phyloP scores from a whole-genome alignment of 805 yeast genomes.

The Ogataea angusta region DNA sequence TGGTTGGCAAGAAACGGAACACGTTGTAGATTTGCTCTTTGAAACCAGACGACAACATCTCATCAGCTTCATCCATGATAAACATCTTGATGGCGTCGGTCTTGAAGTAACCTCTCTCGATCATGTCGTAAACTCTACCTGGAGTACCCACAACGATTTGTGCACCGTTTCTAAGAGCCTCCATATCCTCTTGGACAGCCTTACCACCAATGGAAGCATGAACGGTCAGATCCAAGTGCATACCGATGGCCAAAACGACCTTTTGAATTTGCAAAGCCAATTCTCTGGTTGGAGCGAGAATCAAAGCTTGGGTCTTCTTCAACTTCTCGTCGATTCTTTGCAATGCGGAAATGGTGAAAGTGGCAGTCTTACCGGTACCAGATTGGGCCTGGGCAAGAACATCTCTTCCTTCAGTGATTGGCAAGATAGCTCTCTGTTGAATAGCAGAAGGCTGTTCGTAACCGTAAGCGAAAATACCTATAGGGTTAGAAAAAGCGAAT shows the following conservation, averaged over 20 bases:
- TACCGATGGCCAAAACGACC: conserved; percentile 83
- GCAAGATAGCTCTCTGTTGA: conserved; percentile 95
- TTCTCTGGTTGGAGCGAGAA: conserved; percentile 95
- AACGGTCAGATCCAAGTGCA: conserved; percentile 78
- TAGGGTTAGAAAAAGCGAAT: conserved; percentile 35
- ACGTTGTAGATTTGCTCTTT: conserved; percentile 93
- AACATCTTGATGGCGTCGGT: conserved; percentile 82
- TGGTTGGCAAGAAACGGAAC: conserved; percentile 76
- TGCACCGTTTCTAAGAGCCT: conserved; percentile 69
- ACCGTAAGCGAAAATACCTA: conserved; percentile 81
- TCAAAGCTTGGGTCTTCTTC: conserved; percentile 81
- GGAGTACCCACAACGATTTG: conserved; percentile 97
- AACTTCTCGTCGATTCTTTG: conserved; percentile 75
- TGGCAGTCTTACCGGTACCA: conserved; percentile 99
- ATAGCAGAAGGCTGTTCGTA: conserved; percentile 96
- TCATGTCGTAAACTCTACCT: conserved; percentile 90
- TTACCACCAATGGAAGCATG: conserved; percentile 97
- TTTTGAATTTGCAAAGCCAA: conserved; percentile 89
- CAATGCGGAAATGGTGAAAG: conserved; percentile 90
- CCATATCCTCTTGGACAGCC: conserved; percentile 74
- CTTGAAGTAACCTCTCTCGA: conserved; percentile 72
- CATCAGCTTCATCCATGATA: conserved; percentile 96
- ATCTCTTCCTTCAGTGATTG: conserved; percentile 91
- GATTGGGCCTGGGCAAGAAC: conserved; percentile 98
- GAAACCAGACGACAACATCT: conserved; percentile 88